These are phyloP conservation scores for Peterozyma toletana DNA, from an alignment of 805 yeast species.

Conservation along the genomic window DNA sequence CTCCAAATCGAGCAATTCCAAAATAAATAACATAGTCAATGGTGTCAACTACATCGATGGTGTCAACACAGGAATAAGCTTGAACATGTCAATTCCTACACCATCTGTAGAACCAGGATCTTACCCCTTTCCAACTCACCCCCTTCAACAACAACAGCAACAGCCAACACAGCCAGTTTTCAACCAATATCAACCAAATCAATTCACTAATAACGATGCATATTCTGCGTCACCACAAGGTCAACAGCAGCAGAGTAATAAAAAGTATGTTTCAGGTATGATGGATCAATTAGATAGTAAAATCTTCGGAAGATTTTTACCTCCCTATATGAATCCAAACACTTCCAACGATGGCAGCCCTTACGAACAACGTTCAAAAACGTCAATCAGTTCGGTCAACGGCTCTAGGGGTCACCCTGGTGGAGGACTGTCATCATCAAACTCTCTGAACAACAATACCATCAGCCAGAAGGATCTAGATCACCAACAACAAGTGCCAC, in stretches of 20 bases:
- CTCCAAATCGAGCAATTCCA: slow-evolving; percentile 10
- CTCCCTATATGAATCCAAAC: slow-evolving; percentile 63
- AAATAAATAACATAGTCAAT: slow-evolving; percentile 15
- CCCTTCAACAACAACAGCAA: slow-evolving; percentile 4
- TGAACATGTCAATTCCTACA: slow-evolving; percentile 15
- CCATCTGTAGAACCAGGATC: neutral
- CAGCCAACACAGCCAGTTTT: slow-evolving; percentile 11
- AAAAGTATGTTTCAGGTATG: slow-evolving; percentile 66
- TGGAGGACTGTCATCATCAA: neutral
- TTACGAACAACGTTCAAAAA: too few species aligned
- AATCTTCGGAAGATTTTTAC: slow-evolving; percentile 74
- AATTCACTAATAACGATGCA: too few species aligned
- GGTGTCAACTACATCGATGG: slow-evolving; percentile 28
- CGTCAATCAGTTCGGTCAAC: too few species aligned
- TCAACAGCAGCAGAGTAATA: slow-evolving; percentile 1
- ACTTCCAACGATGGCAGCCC: slow-evolving; percentile 12
- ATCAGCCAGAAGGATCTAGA: neutral
- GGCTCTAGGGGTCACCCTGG: slow-evolving; percentile 10
- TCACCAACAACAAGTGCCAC: neutral
- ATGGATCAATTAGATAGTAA: slow-evolving; percentile 83
- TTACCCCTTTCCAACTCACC: neutral
- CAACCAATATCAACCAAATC: slow-evolving; percentile 17
- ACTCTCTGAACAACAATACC: neutral
- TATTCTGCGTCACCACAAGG: slow-evolving; percentile 11
- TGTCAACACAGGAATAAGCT: slow-evolving; percentile 22